These are phyloP conservation scores for Bruguiera parviflora DNA, from an alignment of 345 rosid species.

Conservation along the genomic window DNA sequence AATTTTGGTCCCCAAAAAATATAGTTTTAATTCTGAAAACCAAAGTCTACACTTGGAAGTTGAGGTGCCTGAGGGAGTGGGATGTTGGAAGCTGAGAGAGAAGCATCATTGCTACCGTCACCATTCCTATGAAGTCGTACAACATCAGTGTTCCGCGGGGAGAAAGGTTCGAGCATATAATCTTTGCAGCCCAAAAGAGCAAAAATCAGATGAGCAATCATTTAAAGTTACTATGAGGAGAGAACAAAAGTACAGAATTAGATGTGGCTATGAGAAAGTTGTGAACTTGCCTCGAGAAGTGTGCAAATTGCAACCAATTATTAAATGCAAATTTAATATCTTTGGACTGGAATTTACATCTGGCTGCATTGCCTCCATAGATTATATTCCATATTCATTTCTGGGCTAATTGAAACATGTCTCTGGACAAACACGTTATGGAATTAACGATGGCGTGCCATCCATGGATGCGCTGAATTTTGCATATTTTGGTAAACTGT, in stretches of 20 bases:
- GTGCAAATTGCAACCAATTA: too few species aligned
- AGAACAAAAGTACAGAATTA: background rate
- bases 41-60: conserved; percentile 13
- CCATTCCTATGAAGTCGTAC: conserved; percentile 90
- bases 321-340: too few species aligned
- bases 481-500: too few species aligned
- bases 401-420: too few species aligned
- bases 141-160: conserved; percentile 80
- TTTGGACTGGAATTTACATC: too few species aligned
- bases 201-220: conserved; percentile 4
- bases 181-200: conserved; percentile 35
- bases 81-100: conserved; percentile 89
- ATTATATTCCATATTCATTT: too few species aligned
- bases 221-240: background rate
- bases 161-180: conserved; percentile 67
- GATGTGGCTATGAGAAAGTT: background rate
- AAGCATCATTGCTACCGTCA: conserved; percentile 74
- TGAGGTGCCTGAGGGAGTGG: conserved; percentile 95
- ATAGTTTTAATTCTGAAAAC: too few species aligned
- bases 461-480: too few species aligned
- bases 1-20: too few species aligned
- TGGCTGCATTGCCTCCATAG: too few species aligned
- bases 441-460: too few species aligned
- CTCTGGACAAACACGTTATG: too few species aligned
- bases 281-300: background rate